Evolutionary conservation across 495 filamentous ascomycete genomes (phyloP), one percentile per base, ranked within the genome.

Genomic region (Talaromyces thailandensis): DNA sequence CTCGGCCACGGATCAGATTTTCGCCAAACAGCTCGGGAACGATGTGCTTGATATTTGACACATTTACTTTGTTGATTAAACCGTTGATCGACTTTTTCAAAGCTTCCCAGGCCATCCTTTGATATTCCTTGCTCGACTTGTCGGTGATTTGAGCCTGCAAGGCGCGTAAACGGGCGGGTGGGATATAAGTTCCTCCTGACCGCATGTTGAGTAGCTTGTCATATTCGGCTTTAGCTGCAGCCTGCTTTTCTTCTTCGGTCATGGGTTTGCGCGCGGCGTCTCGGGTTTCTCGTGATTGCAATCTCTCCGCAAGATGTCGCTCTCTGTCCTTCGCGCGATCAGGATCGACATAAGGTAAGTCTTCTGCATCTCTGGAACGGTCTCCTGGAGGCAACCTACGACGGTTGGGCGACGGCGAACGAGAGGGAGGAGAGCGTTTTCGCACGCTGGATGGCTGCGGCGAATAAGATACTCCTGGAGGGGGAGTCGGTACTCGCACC

Each of bases 51-150:
- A 99, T 98, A 68, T 99, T 99, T 21, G 88, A 89, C 43, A 90
- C 88, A 74, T 97, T 99, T 76, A 96, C 87, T 73, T 99, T 99
- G 79, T 99, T 99, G 77, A 98, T 93, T 29, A 99, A 76, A 68
- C 94, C 94, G 70, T 99, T 97, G 78, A 99, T 96, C 21, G 89
- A 93, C 79, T 99, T 99, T 78, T 99, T 99, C 70, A 98, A 73
- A 9, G 94, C 93, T 72, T 98, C 95, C 95, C 95, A 98, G 2
- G 93, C 92, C 91, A 99, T 94, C 57, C 95, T 89, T 79, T 99
- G 94, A 72, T 96, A 99, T 73, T 99, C 95, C 74, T 96, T 95
- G 73, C 87, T 94, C 51, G 76, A 85, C 79, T 95, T 96, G 74
- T 99, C 94, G 57, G 93, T 98, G 71, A 99, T 95, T 73, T 95